Conservation (phyloP, 1,284 basidiomycete species). For the Boletus chippewaensis region DNA sequence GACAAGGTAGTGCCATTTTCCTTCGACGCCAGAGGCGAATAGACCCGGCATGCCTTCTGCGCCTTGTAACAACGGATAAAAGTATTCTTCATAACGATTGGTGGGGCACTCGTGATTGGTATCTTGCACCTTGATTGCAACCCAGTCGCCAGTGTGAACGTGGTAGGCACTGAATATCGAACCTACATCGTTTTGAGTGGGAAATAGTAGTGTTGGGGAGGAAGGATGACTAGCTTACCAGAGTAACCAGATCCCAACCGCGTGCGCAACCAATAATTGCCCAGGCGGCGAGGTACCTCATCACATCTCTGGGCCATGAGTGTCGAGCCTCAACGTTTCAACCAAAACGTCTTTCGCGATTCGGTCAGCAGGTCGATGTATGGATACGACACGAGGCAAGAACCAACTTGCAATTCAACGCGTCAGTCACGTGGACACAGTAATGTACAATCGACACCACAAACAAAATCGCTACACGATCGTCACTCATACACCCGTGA, state of each 20-base stretch:
- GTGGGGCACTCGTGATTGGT: slow-evolving; percentile 66
- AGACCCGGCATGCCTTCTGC: slow-evolving; percentile 66
- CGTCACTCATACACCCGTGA: neutral
- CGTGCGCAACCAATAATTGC: slow-evolving; percentile 44
- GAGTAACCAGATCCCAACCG: slow-evolving; percentile 50
- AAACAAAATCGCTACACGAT: slow-evolving; percentile 27
- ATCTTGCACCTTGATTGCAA: slow-evolving; percentile 66
- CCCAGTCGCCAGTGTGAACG: slow-evolving; percentile 48
- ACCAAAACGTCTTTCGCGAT: neutral
- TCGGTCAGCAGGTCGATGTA: neutral
- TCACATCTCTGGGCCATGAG: slow-evolving; percentile 21
- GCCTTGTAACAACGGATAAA: slow-evolving; percentile 65
- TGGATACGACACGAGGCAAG: slow-evolving; percentile 4
- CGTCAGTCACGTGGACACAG: slow-evolving; percentile 29
- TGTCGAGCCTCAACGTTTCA: neutral
- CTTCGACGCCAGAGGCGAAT: slow-evolving; percentile 53
- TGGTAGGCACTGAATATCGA: slow-evolving; percentile 60
- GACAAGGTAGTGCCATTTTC: slow-evolving; percentile 64
- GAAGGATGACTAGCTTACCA: slow-evolving; percentile 30
- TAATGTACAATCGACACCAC: slow-evolving; percentile 27
- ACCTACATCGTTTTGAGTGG: slow-evolving; percentile 32
- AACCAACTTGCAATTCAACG: slow-evolving; percentile 10
- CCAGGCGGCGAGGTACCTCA: slow-evolving; percentile 37
- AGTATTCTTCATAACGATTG: slow-evolving; percentile 56
- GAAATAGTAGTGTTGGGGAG: neutral